These are phyloP conservation scores for Suhomyces prunicola DNA, from an alignment of 805 yeast species.

Conservation along the genomic window DNA sequence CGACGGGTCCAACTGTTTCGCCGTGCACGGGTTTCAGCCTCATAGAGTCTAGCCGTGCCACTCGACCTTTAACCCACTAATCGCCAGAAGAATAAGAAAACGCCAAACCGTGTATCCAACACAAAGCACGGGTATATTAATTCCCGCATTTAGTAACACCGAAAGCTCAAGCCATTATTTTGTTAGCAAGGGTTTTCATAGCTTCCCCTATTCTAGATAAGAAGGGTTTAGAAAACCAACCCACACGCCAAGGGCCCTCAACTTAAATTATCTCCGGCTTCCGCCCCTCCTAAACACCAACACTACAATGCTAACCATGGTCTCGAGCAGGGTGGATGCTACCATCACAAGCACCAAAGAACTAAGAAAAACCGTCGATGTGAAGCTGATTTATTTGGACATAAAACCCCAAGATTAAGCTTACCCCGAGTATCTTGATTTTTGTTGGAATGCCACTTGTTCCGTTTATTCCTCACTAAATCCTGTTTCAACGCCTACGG, in stretches of 20 bases:
- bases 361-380: not conserved
- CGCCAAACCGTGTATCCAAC: not conserved
- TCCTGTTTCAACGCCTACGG: not conserved
- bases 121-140: not conserved
- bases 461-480: not conserved
- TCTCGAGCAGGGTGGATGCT: not conserved
- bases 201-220: conserved; percentile 4
- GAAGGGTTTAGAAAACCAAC: not conserved
- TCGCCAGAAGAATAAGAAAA: not conserved
- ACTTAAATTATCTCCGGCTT: not conserved
- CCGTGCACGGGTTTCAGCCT: not conserved
- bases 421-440: not conserved
- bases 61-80: not conserved
- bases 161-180: not conserved
- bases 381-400: not conserved
- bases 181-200: not conserved
- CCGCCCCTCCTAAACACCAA: not conserved
- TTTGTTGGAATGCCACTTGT: not conserved
- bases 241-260: not conserved
- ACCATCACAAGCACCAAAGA: not conserved
- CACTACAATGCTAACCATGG: not conserved
- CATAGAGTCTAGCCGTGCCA: not conserved
- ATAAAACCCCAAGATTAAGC: not conserved
- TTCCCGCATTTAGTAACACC: not conserved
- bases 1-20: not conserved